Base-by-base conservation (phyloP, 2,329 filamentous ascomycete genomes). In the Karstenula rhodostoma region DNA sequence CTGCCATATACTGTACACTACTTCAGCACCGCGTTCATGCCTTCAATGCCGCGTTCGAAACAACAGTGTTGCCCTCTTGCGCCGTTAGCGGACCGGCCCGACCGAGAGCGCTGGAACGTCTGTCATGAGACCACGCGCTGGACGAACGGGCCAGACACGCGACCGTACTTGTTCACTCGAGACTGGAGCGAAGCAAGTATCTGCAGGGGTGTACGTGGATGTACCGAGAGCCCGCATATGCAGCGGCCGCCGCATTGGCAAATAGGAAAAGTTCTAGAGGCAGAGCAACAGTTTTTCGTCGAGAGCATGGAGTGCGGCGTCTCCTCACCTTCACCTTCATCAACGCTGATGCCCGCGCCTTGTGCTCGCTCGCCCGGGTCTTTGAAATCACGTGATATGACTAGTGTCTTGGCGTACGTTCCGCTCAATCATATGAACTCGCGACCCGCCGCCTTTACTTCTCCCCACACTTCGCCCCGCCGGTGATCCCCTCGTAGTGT, bases 201-300 rank as follows among this genome's bases (percentile, higher is more conserved):
- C 17, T 48, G 60, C 67, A 69, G 68, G 68, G 68, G 69, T 71
- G 73, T 75, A 77, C 74, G 74, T 77, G 74, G 72, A 53, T 44
- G 62, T 62, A 64, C 60, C 61, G 65, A 65, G 69, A 67, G 51
- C 35, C 62, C 67, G 64, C 63, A 64, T 64, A 65, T 70, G 68
- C 70, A 58, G 63, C 57, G 65, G 55, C 25, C 32, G 23, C 23
- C 23, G 52, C 54, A 65, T 60, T 68, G 50, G 55, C 69, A 68
- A 71, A 73, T 72, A 59, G 62, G 23, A 27, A 25, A n/a, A 22
- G 27, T 4, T 40, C 8, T 19, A 10, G n/a, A 4, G 10, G 42
- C 42, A 23, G 42, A 19, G 19, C 5, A 3, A 13, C 42, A 23
- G 6, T 22, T 2, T 5, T 23, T 12, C 12, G 3, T 8, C 23